A percentile compares a stretch with the other conserved stretches of the same genome.
phyloP scores from a whole-genome alignment of 169 alveolate genomes.

The Babesia ovis region DNA sequence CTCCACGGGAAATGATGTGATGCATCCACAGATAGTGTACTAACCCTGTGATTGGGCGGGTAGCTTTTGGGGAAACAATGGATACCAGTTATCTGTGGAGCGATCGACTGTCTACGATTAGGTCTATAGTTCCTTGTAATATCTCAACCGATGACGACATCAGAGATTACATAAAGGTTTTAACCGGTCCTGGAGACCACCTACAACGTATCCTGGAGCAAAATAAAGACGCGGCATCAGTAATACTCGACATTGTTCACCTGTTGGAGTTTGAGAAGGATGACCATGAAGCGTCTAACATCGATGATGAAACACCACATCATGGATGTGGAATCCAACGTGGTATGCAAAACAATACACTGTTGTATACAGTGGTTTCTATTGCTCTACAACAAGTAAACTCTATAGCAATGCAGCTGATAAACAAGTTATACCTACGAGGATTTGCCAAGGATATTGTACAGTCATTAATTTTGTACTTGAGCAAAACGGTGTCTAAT shows the following conservation, averaged over 20 bases:
- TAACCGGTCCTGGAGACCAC: slow-evolving; percentile 1
- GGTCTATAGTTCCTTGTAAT: not conserved
- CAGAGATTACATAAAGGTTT: not conserved
- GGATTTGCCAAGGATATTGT: slow-evolving; percentile 30
- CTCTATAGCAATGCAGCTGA: not conserved
- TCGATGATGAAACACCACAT: not conserved
- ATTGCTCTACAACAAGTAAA: not conserved
- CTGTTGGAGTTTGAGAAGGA: slow-evolving; percentile 22
- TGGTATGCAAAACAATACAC: not conserved
- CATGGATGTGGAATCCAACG: too few relatives aligned
- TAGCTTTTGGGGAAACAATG: not conserved
- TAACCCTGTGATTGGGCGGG: too few relatives aligned
- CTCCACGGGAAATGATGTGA: not conserved
- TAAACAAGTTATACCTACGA: slow-evolving; percentile 36
- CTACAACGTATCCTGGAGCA: not conserved
- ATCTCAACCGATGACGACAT: not conserved
- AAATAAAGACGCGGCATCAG: not conserved
- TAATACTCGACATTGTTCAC: slow-evolving; percentile 12
- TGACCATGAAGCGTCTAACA: not conserved
- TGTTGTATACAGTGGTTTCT: slow-evolving; percentile 15
- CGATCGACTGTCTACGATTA: not conserved
- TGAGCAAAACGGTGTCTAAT: not conserved
- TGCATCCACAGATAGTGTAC: too few relatives aligned
- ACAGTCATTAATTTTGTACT: slow-evolving; percentile 5
- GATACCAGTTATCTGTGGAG: not conserved